Percentiles rank a stretch among this genome's conserved stretches.
phyloP scores from a whole-genome alignment of 768 basidiomycete genomes.

The Boletus vermiculosoides region DNA sequence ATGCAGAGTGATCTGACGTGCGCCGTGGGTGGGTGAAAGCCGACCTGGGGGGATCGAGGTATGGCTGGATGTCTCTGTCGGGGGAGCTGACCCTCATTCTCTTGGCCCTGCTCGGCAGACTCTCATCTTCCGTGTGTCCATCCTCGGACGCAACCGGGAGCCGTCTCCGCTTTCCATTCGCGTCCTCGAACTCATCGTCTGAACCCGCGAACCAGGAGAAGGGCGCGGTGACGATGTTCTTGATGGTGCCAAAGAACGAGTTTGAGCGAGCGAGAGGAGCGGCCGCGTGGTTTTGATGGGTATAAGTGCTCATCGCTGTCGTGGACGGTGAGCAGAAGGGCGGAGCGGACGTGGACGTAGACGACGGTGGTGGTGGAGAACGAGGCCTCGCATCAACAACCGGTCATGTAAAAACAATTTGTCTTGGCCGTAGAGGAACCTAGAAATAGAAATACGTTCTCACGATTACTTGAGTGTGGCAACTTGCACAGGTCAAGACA shows the following conservation, averaged over 20 bases:
- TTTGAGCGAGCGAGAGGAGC: constrained; percentile 48
- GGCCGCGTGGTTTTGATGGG: constrained; percentile 30
- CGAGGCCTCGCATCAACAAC: constrained; percentile 15
- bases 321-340: constrained; percentile 17
- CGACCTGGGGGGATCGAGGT: constrained; percentile 55
- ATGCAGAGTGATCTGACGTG: constrained; percentile 16
- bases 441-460: constrained; percentile 13
- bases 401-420: constrained; percentile 22
- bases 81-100: constrained; percentile 56
- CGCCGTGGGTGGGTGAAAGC: constrained; percentile 37
- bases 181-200: constrained; percentile 49
- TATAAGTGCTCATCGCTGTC: constrained; percentile 31
- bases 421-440: constrained; percentile 7
- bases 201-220: constrained; percentile 52
- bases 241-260: constrained; percentile 62
- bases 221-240: constrained; percentile 64
- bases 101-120: constrained; percentile 41
- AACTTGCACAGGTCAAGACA: no score
- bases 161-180: constrained; percentile 57
- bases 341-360: constrained; percentile 17
- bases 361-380: constrained; percentile 24
- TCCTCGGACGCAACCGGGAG: constrained; percentile 30
- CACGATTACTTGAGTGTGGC: neutral
- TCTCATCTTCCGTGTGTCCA: constrained; percentile 31
- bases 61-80: constrained; percentile 38